These are phyloP conservation scores for Camellia sinensis DNA, from an alignment of 148 eudicot genomes.

Conservation along the genomic window DNA sequence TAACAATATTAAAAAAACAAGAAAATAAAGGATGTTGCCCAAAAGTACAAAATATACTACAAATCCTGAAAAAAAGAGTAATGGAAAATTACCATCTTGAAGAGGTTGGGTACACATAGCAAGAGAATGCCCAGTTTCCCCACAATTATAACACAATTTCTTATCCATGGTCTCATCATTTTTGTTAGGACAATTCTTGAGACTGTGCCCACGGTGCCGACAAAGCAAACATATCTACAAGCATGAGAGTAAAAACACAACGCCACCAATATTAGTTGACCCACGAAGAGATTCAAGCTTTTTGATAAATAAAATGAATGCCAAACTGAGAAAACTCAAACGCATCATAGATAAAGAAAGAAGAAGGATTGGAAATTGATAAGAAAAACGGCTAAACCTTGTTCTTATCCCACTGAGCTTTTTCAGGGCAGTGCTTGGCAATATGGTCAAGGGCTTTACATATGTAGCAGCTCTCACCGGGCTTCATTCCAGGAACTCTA, in stretches of 20 bases:
- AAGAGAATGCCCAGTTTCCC: constrained; percentile 73
- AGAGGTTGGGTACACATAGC: constrained; percentile 61
- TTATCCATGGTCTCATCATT: constrained; percentile 49
- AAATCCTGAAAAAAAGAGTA: not conserved
- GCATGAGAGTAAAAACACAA: constrained; percentile 10
- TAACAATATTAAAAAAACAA: not conserved
- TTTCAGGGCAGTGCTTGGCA: constrained; percentile 83
- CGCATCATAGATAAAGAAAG: not conserved
- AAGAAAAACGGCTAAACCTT: constrained; percentile 47
- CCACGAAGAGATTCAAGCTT: not conserved
- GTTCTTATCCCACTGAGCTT: constrained; percentile 78
- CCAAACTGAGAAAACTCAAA: constrained; percentile 3
- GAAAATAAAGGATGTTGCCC: not conserved
- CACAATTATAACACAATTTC: constrained; percentile 90
- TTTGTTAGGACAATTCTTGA: constrained; percentile 79
- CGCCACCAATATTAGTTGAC: not conserved
- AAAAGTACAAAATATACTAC: not conserved
- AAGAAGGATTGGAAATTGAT: not conserved
- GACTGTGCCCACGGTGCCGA: constrained; percentile 84
- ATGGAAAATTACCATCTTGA: constrained; percentile 58
- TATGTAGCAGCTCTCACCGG: constrained; percentile 91
- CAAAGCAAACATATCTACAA: constrained; percentile 81
- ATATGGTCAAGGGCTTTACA: constrained; percentile 78
- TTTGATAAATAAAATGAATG: not conserved
- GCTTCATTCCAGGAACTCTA: constrained; percentile 87